Base-by-base conservation (phyloP, 202 grass and related monocot genomes). In the Hordeum pubiflorum region DNA sequence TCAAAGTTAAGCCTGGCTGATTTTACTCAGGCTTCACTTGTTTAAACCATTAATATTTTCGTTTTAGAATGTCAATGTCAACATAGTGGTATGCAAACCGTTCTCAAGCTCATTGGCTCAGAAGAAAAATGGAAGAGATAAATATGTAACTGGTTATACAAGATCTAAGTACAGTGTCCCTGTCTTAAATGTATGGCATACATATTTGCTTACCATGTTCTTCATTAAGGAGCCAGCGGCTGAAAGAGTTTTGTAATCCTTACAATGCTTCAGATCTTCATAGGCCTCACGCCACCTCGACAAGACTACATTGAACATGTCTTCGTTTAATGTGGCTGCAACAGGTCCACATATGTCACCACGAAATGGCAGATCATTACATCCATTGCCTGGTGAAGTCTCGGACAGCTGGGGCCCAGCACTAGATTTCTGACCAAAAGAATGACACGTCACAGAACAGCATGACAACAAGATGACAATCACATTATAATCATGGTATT, bases 221-320 rank as follows among this genome's bases (percentile, higher is more conserved):
- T 97, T 97, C 88, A 91, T 91, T 80, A 93, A 66, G 78, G 95
- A 94, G 46, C 89, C 89, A 76, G 88, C 86, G 72, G 95, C 90
- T 77, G 90, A 93, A 77, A 98, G 82, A 71, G 92, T 77, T 80
- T 93, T 98, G 84, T 98, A 89, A 78, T 98, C 92, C 1, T 91
- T 93, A 81, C 85, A 83, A 59, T 93, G 75, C 82, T 98, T 98
- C 37, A 98, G 84, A 20, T 83, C 31, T 31, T 98, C 95, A 94
- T 89, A 83, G 63, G 90, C 34, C 77, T 97, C 92, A 71, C 90
- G 95, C 91, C 91, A 97, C 58, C 88, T 94, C 38, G 64, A 86
- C 76, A 93, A 86, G 31, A 97, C 95, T 79, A 97, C 59, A 62
- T 94, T 94, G 80, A 97, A 94, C 92, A 94, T 97, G 66, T 89